phyloP scores from a whole-genome alignment of 352 stramenopile species.

The Globisporangium paddicum region DNA sequence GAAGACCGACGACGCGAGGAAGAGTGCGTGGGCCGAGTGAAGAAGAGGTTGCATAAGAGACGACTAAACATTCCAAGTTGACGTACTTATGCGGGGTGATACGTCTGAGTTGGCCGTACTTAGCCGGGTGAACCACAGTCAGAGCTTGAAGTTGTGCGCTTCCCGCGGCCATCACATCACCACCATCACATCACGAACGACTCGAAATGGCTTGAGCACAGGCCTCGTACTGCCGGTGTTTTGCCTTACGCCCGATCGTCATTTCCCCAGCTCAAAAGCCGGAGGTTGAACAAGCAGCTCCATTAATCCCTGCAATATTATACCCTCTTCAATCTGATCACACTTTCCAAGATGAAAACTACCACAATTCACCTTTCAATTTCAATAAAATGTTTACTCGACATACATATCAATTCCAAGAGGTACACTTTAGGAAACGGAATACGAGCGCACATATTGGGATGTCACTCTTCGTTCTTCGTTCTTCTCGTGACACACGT shows the following conservation, averaged over 20 bases:
- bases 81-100: neutral
- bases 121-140: neutral
- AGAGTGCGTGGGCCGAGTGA: no score
- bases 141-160: neutral
- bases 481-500: neutral
- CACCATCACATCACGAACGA: neutral
- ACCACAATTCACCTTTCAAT: neutral
- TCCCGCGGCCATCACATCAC: neutral
- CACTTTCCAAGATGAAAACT: neutral
- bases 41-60: neutral
- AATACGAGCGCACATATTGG: neutral
- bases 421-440: neutral
- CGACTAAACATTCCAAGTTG: neutral
- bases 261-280: conserved; percentile 1
- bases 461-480: neutral
- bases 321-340: neutral
- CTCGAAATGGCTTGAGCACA: neutral
- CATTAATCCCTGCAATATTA: neutral
- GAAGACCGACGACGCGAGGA: neutral
- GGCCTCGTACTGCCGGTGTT: neutral
- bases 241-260: conserved; percentile 1
- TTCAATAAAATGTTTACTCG: neutral
- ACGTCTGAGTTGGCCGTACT: neutral
- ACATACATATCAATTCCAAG: neutral
- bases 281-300: no score